Base-by-base conservation (phyloP, 306 rosid genomes). In the Glycine latifolia region DNA sequence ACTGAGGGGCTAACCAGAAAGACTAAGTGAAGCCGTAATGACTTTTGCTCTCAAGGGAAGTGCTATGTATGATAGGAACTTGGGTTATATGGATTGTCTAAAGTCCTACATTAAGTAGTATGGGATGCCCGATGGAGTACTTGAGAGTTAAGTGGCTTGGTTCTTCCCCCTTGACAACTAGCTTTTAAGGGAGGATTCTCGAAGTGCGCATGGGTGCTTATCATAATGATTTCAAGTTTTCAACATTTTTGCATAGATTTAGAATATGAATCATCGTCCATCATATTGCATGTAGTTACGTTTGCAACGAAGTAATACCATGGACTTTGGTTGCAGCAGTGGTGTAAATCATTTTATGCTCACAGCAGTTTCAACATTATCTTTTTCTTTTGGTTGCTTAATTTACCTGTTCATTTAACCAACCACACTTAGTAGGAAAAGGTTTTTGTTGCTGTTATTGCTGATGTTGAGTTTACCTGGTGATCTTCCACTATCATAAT, bases 271-370 rank as follows among this genome's bases (percentile, higher is more conserved):
- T 63, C 62, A 16, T 39, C 50, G 49, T 39, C 78, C 5, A 37
- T 82, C 61, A n/a, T 55, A 67, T 26, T 65, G 16, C 53, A 14
- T 26, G 63, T 39, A 17, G 11, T 63, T 41, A 35, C 37, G 67
- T 73, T 73, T 52, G 35, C 39, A 63, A 8, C 44, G 85, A 48
- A 73, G 70, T 35, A 65, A 46, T 53, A 53, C 15, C 67, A 73
- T 53, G 67, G 14, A 76, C 58, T 56, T 82, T 76, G 9, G 35
- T 37, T 76, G 48, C 58, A 39, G 56, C 3, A 33, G 35, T 26
- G 35, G 61, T 31, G 62, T 74, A n/a, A 17, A 17, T 39, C 56
- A 60, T 47, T 37, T 43, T 71, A 11, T 39, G 55, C 17, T 17
- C 79, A 50, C 2, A 48, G 44, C 54, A 44, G 76, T 77, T 52